phyloP scores from a whole-genome alignment of 306 rosid genomes.

The Sophora flavescens region DNA sequence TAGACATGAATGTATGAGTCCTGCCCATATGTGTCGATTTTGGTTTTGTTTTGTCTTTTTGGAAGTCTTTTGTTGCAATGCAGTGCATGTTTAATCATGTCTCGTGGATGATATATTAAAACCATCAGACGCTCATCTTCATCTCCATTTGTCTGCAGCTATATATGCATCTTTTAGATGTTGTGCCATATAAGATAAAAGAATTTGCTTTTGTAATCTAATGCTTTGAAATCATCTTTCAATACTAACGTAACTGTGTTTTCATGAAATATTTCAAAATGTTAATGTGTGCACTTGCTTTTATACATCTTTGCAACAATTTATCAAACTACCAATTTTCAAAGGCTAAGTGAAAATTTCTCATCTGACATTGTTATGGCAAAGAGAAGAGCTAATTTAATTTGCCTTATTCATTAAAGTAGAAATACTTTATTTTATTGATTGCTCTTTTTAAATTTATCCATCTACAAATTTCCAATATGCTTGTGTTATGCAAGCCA shows the following conservation, averaged over 20 bases:
- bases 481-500: not conserved
- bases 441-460: not conserved
- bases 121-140: not conserved
- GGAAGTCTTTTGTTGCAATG: conserved; percentile 33
- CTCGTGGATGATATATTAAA: conserved; percentile 5
- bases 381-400: conserved; percentile 52
- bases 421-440: not conserved
- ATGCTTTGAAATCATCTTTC: conserved; percentile 34
- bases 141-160: conserved; percentile 31
- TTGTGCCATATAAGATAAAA: not conserved
- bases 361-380: conserved; percentile 41
- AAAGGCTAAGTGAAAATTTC: conserved; percentile 10
- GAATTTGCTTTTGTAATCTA: not conserved
- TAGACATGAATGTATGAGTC: conserved; percentile 16
- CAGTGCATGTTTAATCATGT: not conserved
- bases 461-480: conserved; percentile 7
- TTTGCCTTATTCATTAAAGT: conserved; percentile 26
- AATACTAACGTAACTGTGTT: not conserved
- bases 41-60: conserved; percentile 31
- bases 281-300: conserved; percentile 22
- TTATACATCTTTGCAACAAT: conserved; percentile 36
- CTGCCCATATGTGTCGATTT: conserved; percentile 15
- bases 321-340: conserved; percentile 29
- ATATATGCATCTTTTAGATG: conserved; percentile 33
- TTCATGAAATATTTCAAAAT: conserved; percentile 29